These are phyloP conservation scores for Thraustochytrium striatum DNA, from an alignment of 352 stramenopile species.

Conservation along the genomic window DNA sequence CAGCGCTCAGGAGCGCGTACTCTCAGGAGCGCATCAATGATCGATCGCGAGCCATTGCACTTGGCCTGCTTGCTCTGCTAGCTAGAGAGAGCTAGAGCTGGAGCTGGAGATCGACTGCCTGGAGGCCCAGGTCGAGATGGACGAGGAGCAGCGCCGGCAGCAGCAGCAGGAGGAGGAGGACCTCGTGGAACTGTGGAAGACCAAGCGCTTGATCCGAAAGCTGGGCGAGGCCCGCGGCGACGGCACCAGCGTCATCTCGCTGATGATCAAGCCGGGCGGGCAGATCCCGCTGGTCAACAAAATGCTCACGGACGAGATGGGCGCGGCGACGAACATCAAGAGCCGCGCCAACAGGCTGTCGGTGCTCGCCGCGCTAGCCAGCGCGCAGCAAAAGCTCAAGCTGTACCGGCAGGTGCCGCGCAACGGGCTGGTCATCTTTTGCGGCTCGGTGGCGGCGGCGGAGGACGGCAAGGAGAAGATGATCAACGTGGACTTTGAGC, in stretches of 20 bases:
- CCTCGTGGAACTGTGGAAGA: slow-evolving; percentile 99
- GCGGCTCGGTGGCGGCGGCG: slow-evolving; percentile 96
- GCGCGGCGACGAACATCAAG: slow-evolving; percentile 99
- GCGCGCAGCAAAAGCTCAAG: slow-evolving; percentile 97
- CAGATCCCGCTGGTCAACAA: slow-evolving; percentile 96
- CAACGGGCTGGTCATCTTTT: slow-evolving; percentile 99
- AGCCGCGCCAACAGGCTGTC: slow-evolving; percentile 96
- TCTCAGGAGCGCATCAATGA: too few relatives aligned
- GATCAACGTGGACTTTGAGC: slow-evolving; percentile 99
- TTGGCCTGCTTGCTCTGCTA: too few relatives aligned
- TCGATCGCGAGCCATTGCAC: too few relatives aligned
- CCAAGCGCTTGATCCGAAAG: slow-evolving; percentile 99
- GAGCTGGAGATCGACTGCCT: too few relatives aligned
- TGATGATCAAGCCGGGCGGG: slow-evolving; percentile 97
- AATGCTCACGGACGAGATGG: slow-evolving; percentile 98
- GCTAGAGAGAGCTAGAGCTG: too few relatives aligned
- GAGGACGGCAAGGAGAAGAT: slow-evolving; percentile 99
- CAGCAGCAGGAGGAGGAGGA: slow-evolving; percentile 69
- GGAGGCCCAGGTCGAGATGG: too few relatives aligned
- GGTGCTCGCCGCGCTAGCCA: slow-evolving; percentile 96
- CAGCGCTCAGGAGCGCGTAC: too few relatives aligned
- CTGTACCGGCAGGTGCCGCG: slow-evolving; percentile 92
- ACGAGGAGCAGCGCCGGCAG: too few relatives aligned
- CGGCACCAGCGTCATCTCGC: slow-evolving; percentile 98
- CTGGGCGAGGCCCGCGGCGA: slow-evolving; percentile 70